These are phyloP conservation scores for Beauveria varroae DNA, from an alignment of 2,329 filamentous ascomycete genomes.

Conservation along the genomic window DNA sequence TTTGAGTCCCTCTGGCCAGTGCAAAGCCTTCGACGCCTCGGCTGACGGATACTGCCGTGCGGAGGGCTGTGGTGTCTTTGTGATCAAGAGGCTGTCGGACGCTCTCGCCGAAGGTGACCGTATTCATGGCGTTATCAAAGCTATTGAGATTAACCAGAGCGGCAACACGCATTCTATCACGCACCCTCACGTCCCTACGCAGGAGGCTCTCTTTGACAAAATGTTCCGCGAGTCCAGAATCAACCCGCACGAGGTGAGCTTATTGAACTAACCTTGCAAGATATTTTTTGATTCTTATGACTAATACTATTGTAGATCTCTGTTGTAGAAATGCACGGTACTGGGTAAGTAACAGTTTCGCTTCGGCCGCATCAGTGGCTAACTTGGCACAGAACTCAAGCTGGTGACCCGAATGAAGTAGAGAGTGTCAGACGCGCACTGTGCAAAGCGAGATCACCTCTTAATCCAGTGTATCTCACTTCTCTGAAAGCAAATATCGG, in stretches of 20 bases:
- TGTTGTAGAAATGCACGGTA: background rate
- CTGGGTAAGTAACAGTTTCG: background rate
- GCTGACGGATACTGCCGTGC: slow-evolving; percentile 43
- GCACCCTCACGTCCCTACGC: slow-evolving; percentile 14
- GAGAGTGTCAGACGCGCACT: slow-evolving; percentile 43
- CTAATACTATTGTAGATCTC: background rate
- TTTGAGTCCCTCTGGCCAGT: slow-evolving; percentile 20
- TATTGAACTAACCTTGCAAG: background rate
- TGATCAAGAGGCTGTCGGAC: slow-evolving; percentile 38
- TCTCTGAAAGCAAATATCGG: slow-evolving; percentile 21
- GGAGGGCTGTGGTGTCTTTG: slow-evolving; percentile 36
- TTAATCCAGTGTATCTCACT: slow-evolving; percentile 29
- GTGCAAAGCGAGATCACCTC: slow-evolving; percentile 62
- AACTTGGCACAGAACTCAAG: slow-evolving; percentile 38
- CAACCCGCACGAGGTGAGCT: slow-evolving; percentile 58
- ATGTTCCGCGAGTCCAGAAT: background rate
- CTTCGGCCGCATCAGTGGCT: slow-evolving; percentile 17
- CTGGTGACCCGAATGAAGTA: slow-evolving; percentile 41
- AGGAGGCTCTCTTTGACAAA: slow-evolving; percentile 32
- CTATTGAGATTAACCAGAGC: slow-evolving; percentile 32
- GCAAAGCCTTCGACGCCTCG: slow-evolving; percentile 19
- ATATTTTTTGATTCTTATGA: background rate
- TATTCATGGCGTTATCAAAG: slow-evolving; percentile 30
- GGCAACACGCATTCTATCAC: slow-evolving; percentile 26
- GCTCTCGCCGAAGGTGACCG: slow-evolving; percentile 38